Evolutionary conservation across 164 flowering plant species (phyloP).

Genomic region (Kingdonia uniflora): DNA sequence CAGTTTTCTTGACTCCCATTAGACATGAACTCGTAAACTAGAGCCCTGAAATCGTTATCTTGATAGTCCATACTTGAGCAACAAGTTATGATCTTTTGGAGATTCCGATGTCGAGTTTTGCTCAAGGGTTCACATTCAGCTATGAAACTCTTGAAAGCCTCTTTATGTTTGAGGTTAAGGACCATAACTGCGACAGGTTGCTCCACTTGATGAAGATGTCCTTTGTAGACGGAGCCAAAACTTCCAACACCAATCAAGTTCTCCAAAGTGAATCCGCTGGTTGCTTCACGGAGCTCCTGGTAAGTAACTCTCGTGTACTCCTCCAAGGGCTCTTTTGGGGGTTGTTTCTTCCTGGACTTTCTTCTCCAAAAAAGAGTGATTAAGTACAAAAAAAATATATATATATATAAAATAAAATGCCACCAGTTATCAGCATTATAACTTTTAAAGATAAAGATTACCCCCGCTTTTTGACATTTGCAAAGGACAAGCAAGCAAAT

Average conservation of each 20-base stretch:
- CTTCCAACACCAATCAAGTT: too few species aligned
- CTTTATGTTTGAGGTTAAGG: not conserved
- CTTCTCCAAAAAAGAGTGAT: not conserved
- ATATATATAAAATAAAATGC: not conserved
- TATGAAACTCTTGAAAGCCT: conserved; percentile 2
- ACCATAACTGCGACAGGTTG: not conserved
- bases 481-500: not conserved
- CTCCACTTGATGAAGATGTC: not conserved
- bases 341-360: not conserved
- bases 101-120: not conserved
- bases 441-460: not conserved
- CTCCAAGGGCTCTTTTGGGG: not conserved
- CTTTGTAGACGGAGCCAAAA: not conserved
- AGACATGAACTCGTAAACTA: not conserved
- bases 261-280: not conserved
- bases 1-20: not conserved
- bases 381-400: not conserved
- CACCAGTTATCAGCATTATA: not conserved
- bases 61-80: not conserved
- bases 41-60: not conserved
- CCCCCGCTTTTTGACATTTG: not conserved
- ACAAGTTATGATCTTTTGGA: not conserved
- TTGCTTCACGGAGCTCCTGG: not conserved
- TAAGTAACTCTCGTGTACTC: not conserved
- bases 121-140: conserved; percentile 1